Evolutionary conservation across 495 filamentous ascomycete genomes (phyloP), one percentile per base, ranked within the genome.

Genomic region (Aspergillus biplanus): DNA sequence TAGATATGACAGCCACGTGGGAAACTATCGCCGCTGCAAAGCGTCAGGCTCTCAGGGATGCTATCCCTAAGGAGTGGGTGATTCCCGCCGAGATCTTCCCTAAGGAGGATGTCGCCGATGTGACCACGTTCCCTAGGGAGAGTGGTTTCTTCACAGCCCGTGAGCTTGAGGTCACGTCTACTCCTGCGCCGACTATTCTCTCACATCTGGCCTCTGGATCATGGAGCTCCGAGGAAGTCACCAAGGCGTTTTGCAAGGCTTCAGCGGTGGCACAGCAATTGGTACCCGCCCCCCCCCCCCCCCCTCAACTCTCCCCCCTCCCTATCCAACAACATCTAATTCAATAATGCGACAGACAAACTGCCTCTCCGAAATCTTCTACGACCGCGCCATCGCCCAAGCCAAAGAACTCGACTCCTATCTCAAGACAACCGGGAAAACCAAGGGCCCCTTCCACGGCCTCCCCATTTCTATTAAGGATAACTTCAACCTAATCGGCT

Each of bases 351-450:
- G n/a, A n/a, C n/a, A n/a, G 80, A 78, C 73, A 27, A 80, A 85
- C 66, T 88, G 86, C 67, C 65, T 87, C n/a, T 87, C 87, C 4
- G 87, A 90, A 65, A 74, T 88, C 3, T 72, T 89, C 7, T 83
- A 85, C 7, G 63, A 73, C 7, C 50, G 69, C 21, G 80, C 78
- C 9, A 63, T 83, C 9, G 53, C 61, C 33, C 67, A 66, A 27
- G 80, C 80, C 0, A 67, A 67, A 44, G 60, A 75, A 39, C 60
- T 81, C 4, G 80, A 83, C 61, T 67, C 69, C 6, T 65, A 78
- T 56, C 53, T 79, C 9, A 31, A 50, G 18, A 60, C 65, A 12
- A 68, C 69, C 1, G 68, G 72, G 0, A 79, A 78, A 33, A 74
- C 80, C 13, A 71, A 87, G 32, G 87, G 87, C 1, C 86, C 86